Percentiles rank a stretch among this genome's conserved stretches.
Evolutionary conservation across 306 rosid genomes (phyloP).

Genomic region (Acacia crassicarpa): DNA sequence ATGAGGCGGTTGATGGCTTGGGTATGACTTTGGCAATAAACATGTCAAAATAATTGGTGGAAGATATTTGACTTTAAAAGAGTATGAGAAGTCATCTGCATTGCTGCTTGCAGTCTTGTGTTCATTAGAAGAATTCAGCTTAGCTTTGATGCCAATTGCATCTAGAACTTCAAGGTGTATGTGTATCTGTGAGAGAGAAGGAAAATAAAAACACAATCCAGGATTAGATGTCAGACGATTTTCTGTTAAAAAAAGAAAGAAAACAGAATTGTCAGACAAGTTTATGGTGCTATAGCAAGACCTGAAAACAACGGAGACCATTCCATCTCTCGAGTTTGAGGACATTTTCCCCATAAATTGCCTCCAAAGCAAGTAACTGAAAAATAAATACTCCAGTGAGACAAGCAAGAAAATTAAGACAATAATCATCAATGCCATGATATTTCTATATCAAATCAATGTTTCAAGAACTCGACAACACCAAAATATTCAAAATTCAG

Average conservation of each 20-base stretch:
- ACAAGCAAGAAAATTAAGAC: constrained; percentile 8
- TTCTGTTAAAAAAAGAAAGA: background rate
- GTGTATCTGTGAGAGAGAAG: constrained; percentile 49
- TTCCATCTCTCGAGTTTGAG: constrained; percentile 51
- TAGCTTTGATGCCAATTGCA: constrained; percentile 59
- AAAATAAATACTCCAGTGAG: constrained; percentile 28
- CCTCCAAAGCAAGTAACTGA: constrained; percentile 83
- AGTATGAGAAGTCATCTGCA: constrained; percentile 56
- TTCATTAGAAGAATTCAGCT: constrained; percentile 47
- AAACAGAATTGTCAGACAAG: constrained; percentile 7
- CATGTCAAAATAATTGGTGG: constrained; percentile 84
- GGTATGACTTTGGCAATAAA: constrained; percentile 79
- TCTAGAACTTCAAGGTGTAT: constrained; percentile 51
- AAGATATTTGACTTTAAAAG: constrained; percentile 70
- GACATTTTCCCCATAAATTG: constrained; percentile 76
- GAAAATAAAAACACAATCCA: background rate
- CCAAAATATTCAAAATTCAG: background rate
- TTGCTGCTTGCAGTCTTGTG: constrained; percentile 22
- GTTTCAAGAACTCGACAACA: background rate
- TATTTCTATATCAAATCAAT: constrained; percentile 2
- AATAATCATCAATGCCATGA: background rate
- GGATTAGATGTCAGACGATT: constrained; percentile 17
- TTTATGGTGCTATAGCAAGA: constrained; percentile 35
- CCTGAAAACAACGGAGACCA: constrained; percentile 73
- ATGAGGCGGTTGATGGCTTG: constrained; percentile 71